Evolutionary conservation across 495 filamentous ascomycete species (phyloP).

Genomic region (Penicillium maclennaniae): DNA sequence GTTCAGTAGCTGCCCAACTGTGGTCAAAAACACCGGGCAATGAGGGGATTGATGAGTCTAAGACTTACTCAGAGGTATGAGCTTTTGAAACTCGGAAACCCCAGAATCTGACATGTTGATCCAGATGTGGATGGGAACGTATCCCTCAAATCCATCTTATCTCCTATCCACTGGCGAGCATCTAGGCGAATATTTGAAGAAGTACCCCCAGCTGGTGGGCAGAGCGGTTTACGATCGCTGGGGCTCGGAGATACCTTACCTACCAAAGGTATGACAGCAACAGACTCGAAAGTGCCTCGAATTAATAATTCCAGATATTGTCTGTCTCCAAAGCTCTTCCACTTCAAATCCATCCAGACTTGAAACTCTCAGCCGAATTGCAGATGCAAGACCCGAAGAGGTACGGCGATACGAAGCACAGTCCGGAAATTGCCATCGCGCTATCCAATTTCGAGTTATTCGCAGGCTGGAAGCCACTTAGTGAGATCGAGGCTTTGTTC

Average conservation of each 20-base stretch:
- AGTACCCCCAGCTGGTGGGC: slow-evolving; percentile 64
- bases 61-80: slow-evolving; percentile 45
- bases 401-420: slow-evolving; percentile 73
- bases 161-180: slow-evolving; percentile 58
- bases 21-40: slow-evolving; percentile 44
- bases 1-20: slow-evolving; percentile 39
- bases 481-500: slow-evolving; percentile 58
- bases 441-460: slow-evolving; percentile 77
- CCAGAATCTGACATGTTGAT: not conserved
- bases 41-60: slow-evolving; percentile 33
- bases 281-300: not conserved
- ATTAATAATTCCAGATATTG: slow-evolving; percentile 49
- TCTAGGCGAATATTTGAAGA: slow-evolving; percentile 61
- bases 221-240: slow-evolving; percentile 59
- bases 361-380: slow-evolving; percentile 57
- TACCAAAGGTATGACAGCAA: slow-evolving; percentile 57
- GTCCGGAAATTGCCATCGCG: slow-evolving; percentile 78
- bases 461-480: slow-evolving; percentile 67
- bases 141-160: slow-evolving; percentile 65
- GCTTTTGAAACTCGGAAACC: not conserved
- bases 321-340: slow-evolving; percentile 76
- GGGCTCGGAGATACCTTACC: slow-evolving; percentile 63
- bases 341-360: slow-evolving; percentile 77
- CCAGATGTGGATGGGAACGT: slow-evolving; percentile 79
- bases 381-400: slow-evolving; percentile 59